Evolutionary conservation across 495 filamentous ascomycete genomes (phyloP), one percentile per base, ranked within the genome.

Genomic region (Chaetomium fimeti): DNA sequence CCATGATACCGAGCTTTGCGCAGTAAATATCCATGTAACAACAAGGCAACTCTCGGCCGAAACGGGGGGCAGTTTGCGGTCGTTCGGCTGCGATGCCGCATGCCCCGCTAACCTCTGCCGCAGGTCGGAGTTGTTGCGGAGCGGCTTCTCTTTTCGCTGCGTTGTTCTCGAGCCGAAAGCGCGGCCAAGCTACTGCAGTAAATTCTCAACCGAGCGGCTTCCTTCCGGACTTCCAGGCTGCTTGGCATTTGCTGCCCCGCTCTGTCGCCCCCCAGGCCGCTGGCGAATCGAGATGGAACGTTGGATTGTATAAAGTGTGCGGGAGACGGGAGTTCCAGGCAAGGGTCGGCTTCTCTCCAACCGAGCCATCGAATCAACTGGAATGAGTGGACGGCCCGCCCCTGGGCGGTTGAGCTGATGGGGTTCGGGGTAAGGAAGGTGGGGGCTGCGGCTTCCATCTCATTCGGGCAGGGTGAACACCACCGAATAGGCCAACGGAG

Each of bases 151-250:
- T 43, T 11, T 36, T 62, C 48, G 60, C 29, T 29, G 60, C 32
- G 52, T 29, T 45, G 32, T 55, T 40, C 29, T 56, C 38, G 48
- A 52, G 16, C 60, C 51, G 60, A 62, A 28, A 56, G 24, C 60
- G 60, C 60, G 60, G 60, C 13, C n/a, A 24, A 24, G 27, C 57
- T 28, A n/a, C n/a, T n/a, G n/a, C n/a, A n/a, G n/a, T n/a, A 28
- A 27, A 22, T 38, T 28, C 25, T 38, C 43, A 60, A 4, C 57
- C 43, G 45, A 60, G 29, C 43, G 5, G 43, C 32, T 5, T 13
- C 12, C 27, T 1, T 45, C 13, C 55, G 55, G 20, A n/a, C 12
- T 43, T n/a, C n/a, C n/a, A n/a, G n/a, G n/a, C n/a, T 24, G 55
- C 53, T 27, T 24, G 36, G 27, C 28, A 18, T 36, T 8, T 8